Percentiles rank a stretch among this genome's conserved stretches.
phyloP scores from a whole-genome alignment of 169 alveolate genomes.

The Eimeria acervulina region DNA sequence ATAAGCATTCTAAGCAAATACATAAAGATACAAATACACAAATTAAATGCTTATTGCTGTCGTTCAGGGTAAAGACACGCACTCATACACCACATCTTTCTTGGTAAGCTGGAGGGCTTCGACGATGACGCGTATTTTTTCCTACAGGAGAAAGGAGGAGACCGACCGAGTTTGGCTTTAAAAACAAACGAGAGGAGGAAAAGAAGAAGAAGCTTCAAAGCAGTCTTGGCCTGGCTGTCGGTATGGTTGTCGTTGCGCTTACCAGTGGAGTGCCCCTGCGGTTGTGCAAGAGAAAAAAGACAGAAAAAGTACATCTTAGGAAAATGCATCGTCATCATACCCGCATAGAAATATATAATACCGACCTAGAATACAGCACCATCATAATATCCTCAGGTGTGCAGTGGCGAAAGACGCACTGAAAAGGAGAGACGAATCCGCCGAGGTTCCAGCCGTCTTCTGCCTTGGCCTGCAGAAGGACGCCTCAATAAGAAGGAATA shows the following conservation, averaged over 20 bases:
- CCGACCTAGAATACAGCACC: neutral
- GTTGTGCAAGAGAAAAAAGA: neutral
- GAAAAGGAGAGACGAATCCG: conserved; percentile 75
- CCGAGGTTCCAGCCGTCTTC: conserved; percentile 67
- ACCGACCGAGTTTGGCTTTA: neutral
- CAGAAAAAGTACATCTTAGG: neutral
- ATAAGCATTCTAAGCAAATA: neutral
- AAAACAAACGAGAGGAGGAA: neutral
- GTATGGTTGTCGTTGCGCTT: neutral
- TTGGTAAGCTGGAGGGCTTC: conserved; percentile 18
- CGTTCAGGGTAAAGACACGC: neutral
- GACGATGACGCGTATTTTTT: conserved; percentile 4
- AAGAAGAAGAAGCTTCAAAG: neutral
- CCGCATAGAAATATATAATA: no score
- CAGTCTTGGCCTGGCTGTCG: neutral
- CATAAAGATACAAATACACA: neutral
- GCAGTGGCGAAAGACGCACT: conserved; percentile 45
- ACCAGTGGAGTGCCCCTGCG: conserved; percentile 69
- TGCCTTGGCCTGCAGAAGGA: neutral
- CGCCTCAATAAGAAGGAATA: neutral
- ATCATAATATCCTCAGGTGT: neutral
- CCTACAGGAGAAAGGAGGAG: conserved; percentile 16
- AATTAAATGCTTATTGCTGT: neutral
- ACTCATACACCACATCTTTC: conserved; percentile 79
- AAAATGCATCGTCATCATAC: no score